phyloP scores from a whole-genome alignment of 108 stramenopile genomes.

The Hondaea fermentalgiana region DNA sequence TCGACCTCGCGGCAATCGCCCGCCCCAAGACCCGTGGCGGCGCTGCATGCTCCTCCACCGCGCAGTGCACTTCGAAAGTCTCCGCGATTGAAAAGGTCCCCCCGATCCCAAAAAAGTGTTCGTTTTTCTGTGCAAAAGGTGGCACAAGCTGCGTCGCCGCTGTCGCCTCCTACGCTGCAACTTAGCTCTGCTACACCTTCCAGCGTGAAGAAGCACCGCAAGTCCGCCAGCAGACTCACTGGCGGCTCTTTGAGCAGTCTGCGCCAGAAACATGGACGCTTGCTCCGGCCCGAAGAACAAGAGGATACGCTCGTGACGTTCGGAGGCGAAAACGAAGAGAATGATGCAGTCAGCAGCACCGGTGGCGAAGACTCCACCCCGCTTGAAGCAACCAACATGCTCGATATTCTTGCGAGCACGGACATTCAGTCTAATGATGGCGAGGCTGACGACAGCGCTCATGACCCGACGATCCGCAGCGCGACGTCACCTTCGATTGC shows the following conservation, averaged over 20 bases:
- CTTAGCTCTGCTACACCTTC: too few species aligned
- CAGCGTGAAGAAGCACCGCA: too few species aligned
- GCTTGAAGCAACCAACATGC: too few species aligned
- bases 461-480: too few species aligned
- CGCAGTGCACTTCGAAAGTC: background rate
- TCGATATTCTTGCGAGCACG: too few species aligned
- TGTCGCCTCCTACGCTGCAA: background rate
- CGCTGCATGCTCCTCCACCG: background rate
- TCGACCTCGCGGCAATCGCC: background rate
- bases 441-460: too few species aligned
- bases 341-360: background rate
- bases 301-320: background rate
- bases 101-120: background rate
- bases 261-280: background rate
- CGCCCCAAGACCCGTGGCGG: background rate
- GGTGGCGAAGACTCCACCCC: background rate
- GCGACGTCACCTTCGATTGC: too few species aligned
- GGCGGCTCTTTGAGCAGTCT: background rate
- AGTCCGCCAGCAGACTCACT: too few species aligned
- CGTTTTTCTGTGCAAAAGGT: background rate
- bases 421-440: too few species aligned
- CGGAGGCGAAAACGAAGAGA: background rate
- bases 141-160: background rate
- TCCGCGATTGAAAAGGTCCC: background rate
- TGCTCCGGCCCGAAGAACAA: background rate